phyloP scores from a whole-genome alignment of 176 grass and related monocot species.

The Ampelocalamus luodianensis region DNA sequence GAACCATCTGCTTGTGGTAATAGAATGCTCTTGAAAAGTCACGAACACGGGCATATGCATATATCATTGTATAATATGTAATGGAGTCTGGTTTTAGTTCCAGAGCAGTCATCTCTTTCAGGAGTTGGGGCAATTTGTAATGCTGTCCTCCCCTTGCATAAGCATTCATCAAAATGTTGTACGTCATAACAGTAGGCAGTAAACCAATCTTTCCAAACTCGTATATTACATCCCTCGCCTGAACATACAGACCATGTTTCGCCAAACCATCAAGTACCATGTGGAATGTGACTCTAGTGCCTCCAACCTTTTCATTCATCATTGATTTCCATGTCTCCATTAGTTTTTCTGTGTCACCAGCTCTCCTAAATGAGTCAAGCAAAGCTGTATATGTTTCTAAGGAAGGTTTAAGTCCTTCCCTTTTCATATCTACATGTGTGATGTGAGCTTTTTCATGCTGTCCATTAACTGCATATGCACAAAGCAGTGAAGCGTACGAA shows the following conservation, averaged over 20 bases:
- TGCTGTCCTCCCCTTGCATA: slow-evolving; percentile 91
- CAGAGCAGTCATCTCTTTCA: slow-evolving; percentile 52
- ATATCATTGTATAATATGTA: slow-evolving; percentile 86
- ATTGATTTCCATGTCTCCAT: slow-evolving; percentile 87
- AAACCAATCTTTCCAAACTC: slow-evolving; percentile 82
- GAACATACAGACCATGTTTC: slow-evolving; percentile 84
- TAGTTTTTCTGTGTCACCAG: slow-evolving; percentile 44
- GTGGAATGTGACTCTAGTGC: slow-evolving; percentile 66
- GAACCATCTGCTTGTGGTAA: slow-evolving; percentile 95
- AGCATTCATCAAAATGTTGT: slow-evolving; percentile 96
- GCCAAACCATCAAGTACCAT: slow-evolving; percentile 89
- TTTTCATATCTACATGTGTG: slow-evolving; percentile 76
- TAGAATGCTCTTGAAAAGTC: slow-evolving; percentile 84
- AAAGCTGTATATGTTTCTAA: slow-evolving; percentile 77
- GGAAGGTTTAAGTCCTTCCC: slow-evolving; percentile 70
- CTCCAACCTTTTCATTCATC: slow-evolving; percentile 64
- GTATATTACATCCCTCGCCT: slow-evolving; percentile 74
- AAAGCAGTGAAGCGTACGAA: slow-evolving; percentile 71
- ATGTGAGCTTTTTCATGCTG: slow-evolving; percentile 63
- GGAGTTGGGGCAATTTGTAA: slow-evolving; percentile 78
- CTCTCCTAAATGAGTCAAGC: slow-evolving; percentile 74
- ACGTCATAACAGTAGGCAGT: slow-evolving; percentile 74
- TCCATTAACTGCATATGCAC: slow-evolving; percentile 76
- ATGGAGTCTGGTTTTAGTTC: slow-evolving; percentile 83
- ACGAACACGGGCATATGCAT: slow-evolving; percentile 72